These are phyloP conservation scores for Neurospora tetrasperma DNA, from an alignment of 495 filamentous ascomycete species.

Conservation along the genomic window DNA sequence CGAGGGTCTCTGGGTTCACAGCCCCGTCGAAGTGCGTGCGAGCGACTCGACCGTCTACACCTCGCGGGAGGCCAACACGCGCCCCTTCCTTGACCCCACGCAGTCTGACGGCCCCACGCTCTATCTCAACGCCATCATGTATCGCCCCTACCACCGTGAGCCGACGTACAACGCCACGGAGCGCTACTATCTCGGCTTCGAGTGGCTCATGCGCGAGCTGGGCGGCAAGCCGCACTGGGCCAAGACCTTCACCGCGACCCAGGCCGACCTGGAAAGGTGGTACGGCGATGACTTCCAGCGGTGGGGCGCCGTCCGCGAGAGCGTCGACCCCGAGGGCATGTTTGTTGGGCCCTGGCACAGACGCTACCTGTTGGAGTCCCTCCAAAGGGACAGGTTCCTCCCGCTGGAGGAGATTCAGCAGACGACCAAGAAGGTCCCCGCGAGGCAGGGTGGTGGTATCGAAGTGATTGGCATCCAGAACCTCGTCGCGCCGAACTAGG, in stretches of 20 bases:
- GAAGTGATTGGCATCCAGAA: conserved; percentile 19
- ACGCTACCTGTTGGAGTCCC: conserved; percentile 48
- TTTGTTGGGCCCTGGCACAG: conserved; percentile 89
- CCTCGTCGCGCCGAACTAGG: conserved; percentile 12
- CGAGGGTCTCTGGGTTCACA: conserved; percentile 77
- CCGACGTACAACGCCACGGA: conserved; percentile 54
- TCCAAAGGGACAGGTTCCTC: conserved; percentile 9
- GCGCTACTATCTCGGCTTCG: conserved; percentile 88
- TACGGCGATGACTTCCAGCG: conserved; percentile 44
- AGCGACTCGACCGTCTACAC: conserved; percentile 53
- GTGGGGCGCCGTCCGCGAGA: conserved; percentile 58
- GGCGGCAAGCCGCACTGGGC: conserved; percentile 94
- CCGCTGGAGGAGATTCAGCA: conserved; percentile 29
- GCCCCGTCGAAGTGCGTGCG: conserved; percentile 86
- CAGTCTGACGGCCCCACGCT: conserved; percentile 60
- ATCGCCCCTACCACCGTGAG: conserved; percentile 75
- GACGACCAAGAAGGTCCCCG: conserved; percentile 3
- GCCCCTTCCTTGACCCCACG: conserved; percentile 70
- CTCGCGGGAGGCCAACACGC: conserved; percentile 28
- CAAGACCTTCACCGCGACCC: conserved; percentile 70
- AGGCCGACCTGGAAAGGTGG: conserved; percentile 45
- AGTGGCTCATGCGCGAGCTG: conserved; percentile 88
- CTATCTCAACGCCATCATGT: conserved; percentile 93
- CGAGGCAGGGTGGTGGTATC: conserved; percentile 15
- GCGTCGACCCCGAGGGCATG: conserved; percentile 81